A percentile compares a stretch with the other conserved stretches of the same genome.
Conservation (phyloP, 495 filamentous ascomycete species). For the Annulohypoxylon maeteangense region DNA sequence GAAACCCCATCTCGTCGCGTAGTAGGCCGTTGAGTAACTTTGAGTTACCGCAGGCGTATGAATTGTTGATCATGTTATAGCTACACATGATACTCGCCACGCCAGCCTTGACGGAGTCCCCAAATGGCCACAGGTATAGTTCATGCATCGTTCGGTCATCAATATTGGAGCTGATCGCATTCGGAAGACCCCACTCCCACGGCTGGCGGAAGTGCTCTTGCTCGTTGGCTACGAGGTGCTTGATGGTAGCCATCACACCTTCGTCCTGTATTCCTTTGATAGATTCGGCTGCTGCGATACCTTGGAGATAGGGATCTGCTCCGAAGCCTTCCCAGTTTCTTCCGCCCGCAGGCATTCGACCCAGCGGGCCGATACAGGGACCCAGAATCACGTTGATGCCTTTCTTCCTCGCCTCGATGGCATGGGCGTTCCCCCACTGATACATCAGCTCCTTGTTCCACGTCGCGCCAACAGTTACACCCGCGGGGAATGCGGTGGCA, state of each 20-base stretch:
- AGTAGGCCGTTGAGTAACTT: slow-evolving; percentile 92
- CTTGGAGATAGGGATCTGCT: slow-evolving; percentile 79
- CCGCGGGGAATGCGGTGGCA: slow-evolving; percentile 83
- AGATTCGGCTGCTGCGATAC: slow-evolving; percentile 48
- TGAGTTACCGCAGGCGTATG: slow-evolving; percentile 90
- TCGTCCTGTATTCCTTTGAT: slow-evolving; percentile 77
- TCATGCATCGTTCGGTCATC: slow-evolving; percentile 86
- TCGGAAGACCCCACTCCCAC: slow-evolving; percentile 77
- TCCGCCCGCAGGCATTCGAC: slow-evolving; percentile 85
- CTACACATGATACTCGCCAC: slow-evolving; percentile 90
- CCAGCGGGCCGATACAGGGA: slow-evolving; percentile 79
- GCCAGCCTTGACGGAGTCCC: slow-evolving; percentile 84
- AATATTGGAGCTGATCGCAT: slow-evolving; percentile 82
- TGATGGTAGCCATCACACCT: slow-evolving; percentile 85
- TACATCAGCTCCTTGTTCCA: slow-evolving; percentile 88
- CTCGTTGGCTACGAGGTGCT: slow-evolving; percentile 85
- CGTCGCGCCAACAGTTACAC: slow-evolving; percentile 83
- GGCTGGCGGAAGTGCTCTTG: slow-evolving; percentile 85
- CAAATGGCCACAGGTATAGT: slow-evolving; percentile 91
- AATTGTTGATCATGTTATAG: slow-evolving; percentile 92
- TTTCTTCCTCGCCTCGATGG: slow-evolving; percentile 74
- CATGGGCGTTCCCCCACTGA: slow-evolving; percentile 73
- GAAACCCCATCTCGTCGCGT: slow-evolving; percentile 94
- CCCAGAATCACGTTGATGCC: slow-evolving; percentile 81
- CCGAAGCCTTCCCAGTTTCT: slow-evolving; percentile 93